Base-by-base conservation (phyloP, 2,329 filamentous ascomycete species). In the Sclerotinia glacialis region DNA sequence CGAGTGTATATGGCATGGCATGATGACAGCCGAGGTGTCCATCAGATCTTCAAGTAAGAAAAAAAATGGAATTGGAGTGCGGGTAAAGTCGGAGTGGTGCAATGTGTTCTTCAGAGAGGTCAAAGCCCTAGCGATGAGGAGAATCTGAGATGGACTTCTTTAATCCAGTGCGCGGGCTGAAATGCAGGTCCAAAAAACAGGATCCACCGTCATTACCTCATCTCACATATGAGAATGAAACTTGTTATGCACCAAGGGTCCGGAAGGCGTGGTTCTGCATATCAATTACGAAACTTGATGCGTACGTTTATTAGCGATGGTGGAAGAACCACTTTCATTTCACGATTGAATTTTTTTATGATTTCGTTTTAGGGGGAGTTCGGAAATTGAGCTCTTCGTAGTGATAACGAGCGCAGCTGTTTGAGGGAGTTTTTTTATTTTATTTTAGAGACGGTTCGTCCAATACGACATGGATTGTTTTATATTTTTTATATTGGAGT, bases 231-330 rank as follows among this genome's bases (percentile, higher is more conserved):
- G 28, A 59, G 56, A 47, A 47, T 34, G 42, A 60, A 60, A 37
- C 58, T 60, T 49, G 21, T 60, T 28, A 65, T 65, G 52, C 62
- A 65, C 28, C 53, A 58, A 65, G 62, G 62, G 62, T 65, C 34
- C 47, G 58, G 58, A 37, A 60, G 26, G 58, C 28, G 2, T 60
- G 58, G 58, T 49, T 49, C 44, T 60, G 58, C 56, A 58, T 60
- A 60, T 44, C 21, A 52, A 52, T 62, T 62, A 62, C 34, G 31
- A 53, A 60, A 60, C 16, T 23, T 21, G 18, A 60, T 60, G 58
- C 28, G 21, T 37, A n/a, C 37, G 44, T 60, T 37, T 21, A 37
- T 49, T 60, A 28, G 58, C 58, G 44, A 44, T 60, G 58, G 58
- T 31, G 28, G 56, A 47, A 9, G 42, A 47, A 34, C 34, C 34